Evolutionary conservation across 2,329 filamentous ascomycete genomes (phyloP).

Genomic region (Cryphonectria carpinicola): DNA sequence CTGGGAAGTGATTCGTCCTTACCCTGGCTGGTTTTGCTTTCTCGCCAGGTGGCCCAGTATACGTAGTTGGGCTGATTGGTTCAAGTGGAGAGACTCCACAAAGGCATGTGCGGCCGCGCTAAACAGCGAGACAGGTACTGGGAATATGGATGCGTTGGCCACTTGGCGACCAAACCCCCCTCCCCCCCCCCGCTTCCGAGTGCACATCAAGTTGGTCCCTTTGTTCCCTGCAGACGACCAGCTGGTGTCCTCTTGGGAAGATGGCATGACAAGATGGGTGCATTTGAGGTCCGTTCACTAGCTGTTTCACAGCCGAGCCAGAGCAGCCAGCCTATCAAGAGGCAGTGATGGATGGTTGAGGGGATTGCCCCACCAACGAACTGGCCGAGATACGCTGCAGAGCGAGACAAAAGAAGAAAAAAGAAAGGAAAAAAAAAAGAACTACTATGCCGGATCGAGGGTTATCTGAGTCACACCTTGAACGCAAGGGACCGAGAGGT

Average conservation of each 20-base stretch:
- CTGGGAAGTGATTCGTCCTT: neutral
- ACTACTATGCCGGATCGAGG: neutral
- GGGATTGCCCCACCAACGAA: neutral
- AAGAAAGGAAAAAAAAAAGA: no score
- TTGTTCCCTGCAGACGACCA: neutral
- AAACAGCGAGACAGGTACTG: no score
- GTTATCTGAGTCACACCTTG: neutral
- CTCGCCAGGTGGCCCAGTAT: no score
- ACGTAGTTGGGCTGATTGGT: no score
- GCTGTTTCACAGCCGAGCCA: no score
- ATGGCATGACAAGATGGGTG: neutral
- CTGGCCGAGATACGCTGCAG: neutral
- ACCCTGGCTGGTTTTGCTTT: neutral
- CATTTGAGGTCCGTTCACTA: neutral
- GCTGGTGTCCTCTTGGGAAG: no score
- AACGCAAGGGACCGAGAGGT: neutral
- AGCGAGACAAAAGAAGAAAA: neutral
- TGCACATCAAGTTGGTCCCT: neutral
- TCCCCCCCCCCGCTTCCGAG: no score
- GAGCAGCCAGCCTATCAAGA: neutral
- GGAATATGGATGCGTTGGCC: no score
- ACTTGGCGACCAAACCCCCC: no score
- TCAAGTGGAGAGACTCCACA: no score
- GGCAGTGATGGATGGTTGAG: neutral
- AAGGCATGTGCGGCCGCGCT: no score